Conservation (phyloP, 2,329 filamentous ascomycete species). For the Pseudocercospora crystallina region DNA sequence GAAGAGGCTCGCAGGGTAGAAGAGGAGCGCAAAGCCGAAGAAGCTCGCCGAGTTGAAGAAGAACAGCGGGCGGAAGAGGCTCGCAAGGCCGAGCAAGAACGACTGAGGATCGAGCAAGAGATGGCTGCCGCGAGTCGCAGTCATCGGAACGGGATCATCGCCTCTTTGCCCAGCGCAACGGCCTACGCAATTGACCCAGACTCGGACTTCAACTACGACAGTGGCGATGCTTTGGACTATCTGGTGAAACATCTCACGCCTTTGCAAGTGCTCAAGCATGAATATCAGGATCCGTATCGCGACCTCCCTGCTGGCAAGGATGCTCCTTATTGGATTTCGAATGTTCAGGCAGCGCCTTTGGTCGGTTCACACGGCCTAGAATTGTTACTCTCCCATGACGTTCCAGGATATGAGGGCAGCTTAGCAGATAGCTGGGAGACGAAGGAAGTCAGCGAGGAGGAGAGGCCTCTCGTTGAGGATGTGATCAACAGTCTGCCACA, state of each 20-base stretch:
- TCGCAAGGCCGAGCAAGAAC: constrained; percentile 18
- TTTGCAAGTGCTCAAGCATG: constrained; percentile 25
- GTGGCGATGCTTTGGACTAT: constrained; percentile 13
- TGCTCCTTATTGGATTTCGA: constrained; percentile 28
- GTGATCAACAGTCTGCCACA: constrained; percentile 16
- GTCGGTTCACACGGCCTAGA: constrained; percentile 31
- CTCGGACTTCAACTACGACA: constrained; percentile 17
- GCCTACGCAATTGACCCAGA: constrained; percentile 23
- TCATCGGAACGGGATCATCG: constrained; percentile 24
- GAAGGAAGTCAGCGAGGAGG: constrained; percentile 16
- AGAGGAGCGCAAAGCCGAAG: constrained; percentile 23
- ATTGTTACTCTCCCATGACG: constrained; percentile 25
- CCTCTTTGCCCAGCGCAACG: constrained; percentile 26
- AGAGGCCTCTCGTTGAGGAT: constrained; percentile 12
- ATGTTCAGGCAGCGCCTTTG: constrained; percentile 33
- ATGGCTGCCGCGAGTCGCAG: constrained; percentile 23
- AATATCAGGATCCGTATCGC: constrained; percentile 11
- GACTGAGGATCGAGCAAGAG: constrained; percentile 18
- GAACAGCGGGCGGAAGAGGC: constrained; percentile 19
- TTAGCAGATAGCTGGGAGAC: constrained; percentile 25
- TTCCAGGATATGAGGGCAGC: constrained; percentile 23
- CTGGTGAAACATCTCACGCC: constrained; percentile 27
- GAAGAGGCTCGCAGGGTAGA: constrained; percentile 27
- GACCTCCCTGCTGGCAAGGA: constrained; percentile 14
- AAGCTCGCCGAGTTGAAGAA: constrained; percentile 26